phyloP scores from a whole-genome alignment of 345 rosid species.

The Orychophragmus violaceus region DNA sequence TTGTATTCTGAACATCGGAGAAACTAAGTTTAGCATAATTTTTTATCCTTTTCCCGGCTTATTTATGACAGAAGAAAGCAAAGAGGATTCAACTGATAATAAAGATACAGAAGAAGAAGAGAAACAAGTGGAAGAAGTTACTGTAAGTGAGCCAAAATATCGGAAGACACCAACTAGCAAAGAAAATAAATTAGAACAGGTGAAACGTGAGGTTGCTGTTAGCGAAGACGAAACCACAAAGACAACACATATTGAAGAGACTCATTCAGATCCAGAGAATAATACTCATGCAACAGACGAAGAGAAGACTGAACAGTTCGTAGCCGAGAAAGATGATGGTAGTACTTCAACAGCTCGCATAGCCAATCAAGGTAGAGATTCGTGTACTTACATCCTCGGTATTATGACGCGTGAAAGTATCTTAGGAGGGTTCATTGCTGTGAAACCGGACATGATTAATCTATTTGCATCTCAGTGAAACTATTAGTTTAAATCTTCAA shows the following conservation, averaged over 20 bases:
- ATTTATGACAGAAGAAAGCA: slow-evolving; percentile 2
- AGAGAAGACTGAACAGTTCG: background rate
- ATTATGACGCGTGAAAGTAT: background rate
- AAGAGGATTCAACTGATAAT: background rate
- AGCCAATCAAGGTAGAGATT: slow-evolving; percentile 15
- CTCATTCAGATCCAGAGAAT: background rate
- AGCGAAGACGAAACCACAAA: slow-evolving; percentile 14
- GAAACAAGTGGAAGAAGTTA: slow-evolving; percentile 16
- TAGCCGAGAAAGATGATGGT: slow-evolving; percentile 12
- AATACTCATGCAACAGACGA: slow-evolving; percentile 16
- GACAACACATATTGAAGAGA: slow-evolving; percentile 5
- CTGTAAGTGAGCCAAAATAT: slow-evolving; percentile 1
- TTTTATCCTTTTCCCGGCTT: background rate
- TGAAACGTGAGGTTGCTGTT: slow-evolving; percentile 15
- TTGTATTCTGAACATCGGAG: background rate
- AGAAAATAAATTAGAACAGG: slow-evolving; percentile 5
- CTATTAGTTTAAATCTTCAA: background rate
- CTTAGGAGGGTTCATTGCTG: slow-evolving; percentile 1
- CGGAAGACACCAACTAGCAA: slow-evolving; percentile 2
- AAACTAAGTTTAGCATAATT: background rate
- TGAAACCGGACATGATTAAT: slow-evolving; percentile 3
- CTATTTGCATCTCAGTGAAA: background rate
- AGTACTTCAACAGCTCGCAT: slow-evolving; percentile 5
- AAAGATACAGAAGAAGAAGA: slow-evolving; percentile 21
- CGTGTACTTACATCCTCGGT: background rate